phyloP scores from a whole-genome alignment of 108 stramenopile genomes.

The Epithemia pelagica region DNA sequence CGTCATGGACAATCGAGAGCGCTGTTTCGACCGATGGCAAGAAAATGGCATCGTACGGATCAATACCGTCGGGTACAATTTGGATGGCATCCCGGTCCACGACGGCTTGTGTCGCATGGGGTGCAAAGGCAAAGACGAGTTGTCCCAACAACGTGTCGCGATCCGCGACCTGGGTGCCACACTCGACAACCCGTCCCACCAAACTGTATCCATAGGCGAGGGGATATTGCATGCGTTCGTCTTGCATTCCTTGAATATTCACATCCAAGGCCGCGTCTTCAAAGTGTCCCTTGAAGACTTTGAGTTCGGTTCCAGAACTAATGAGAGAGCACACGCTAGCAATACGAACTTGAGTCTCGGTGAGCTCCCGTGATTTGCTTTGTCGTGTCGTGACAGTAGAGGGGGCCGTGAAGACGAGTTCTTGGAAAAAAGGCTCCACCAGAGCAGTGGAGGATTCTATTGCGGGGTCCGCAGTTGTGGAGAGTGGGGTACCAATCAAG shows the following conservation, averaged over 20 bases:
- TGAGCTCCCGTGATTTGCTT: constrained; percentile 24
- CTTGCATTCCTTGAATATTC: constrained; percentile 82
- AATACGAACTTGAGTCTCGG: constrained; percentile 56
- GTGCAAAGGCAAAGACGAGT: constrained; percentile 79
- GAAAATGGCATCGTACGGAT: constrained; percentile 85
- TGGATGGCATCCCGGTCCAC: constrained; percentile 59
- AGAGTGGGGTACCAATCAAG: constrained; percentile 4
- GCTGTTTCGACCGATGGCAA: constrained; percentile 94
- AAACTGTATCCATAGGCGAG: constrained; percentile 85
- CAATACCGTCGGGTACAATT: constrained; percentile 79
- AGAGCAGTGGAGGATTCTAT: neutral
- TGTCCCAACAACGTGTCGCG: constrained; percentile 44
- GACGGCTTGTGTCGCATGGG: constrained; percentile 76
- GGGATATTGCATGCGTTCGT: constrained; percentile 80
- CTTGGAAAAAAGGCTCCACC: constrained; percentile 13
- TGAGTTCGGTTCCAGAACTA: constrained; percentile 89
- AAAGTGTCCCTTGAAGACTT: constrained; percentile 82
- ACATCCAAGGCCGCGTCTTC: constrained; percentile 75
- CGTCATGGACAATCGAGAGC: constrained; percentile 86
- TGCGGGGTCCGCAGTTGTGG: neutral
- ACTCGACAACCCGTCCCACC: constrained; percentile 67
- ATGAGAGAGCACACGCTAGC: constrained; percentile 75
- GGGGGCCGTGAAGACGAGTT: constrained; percentile 64
- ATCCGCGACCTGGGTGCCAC: constrained; percentile 57
- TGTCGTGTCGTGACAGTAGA: constrained; percentile 43